Conservation (phyloP, 163 green algal species). For the Chlamydomonas reinhardtii region DNA sequence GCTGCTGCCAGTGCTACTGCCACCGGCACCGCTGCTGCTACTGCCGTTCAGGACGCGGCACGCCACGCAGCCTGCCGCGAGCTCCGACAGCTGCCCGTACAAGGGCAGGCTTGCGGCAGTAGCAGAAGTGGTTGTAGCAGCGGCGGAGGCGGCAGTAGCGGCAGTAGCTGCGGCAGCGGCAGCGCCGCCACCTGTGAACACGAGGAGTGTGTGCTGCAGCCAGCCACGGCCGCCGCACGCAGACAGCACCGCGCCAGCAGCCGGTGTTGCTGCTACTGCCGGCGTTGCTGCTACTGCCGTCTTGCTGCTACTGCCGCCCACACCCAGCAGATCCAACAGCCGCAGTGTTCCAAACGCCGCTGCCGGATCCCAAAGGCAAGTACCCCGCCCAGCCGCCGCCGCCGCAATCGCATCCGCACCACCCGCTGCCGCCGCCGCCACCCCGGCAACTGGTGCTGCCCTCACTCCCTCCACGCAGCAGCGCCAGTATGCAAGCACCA, state of each 20-base stretch:
- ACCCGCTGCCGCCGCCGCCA: no score
- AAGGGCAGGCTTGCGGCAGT: not conserved
- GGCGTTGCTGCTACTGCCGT: not conserved
- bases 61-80: conserved; percentile 10
- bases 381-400: not conserved
- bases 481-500: conserved; percentile 5
- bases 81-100: conserved; percentile 16
- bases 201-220: no score
- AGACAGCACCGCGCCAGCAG: no score
- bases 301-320: not conserved
- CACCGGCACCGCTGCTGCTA: not conserved
- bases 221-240: no score
- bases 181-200: no score
- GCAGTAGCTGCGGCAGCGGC: no score
- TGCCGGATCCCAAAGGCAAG: conserved; percentile 14
- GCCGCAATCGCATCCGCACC: no score
- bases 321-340: conserved; percentile 9
- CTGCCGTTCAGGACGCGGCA: not conserved
- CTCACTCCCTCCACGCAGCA: no score
- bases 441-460: not conserved
- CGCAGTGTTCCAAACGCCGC: not conserved
- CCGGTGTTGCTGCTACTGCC: no score
- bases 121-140: no score
- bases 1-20: not conserved
- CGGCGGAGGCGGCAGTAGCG: not conserved